phyloP scores from a whole-genome alignment of 2,329 filamentous ascomycete species.

The Aspergillus tanneri region DNA sequence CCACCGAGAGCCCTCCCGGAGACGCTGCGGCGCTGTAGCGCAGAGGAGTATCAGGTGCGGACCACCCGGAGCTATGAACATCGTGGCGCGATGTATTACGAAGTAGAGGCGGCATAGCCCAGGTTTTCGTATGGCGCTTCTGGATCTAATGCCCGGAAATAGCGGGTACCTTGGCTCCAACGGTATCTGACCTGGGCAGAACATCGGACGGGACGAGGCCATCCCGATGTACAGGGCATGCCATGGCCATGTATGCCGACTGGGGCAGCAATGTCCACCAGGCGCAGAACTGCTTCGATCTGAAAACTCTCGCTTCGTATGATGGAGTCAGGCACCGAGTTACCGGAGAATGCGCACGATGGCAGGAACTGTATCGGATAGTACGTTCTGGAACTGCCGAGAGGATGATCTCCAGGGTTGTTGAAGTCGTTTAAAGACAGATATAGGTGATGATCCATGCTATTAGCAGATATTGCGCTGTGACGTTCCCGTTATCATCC shows the following conservation, averaged over 20 bases:
- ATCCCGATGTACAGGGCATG: slow-evolving; percentile 23
- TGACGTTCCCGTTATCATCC: not conserved
- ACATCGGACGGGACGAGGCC: slow-evolving; percentile 21
- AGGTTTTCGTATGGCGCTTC: not conserved
- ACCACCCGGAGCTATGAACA: slow-evolving; percentile 27
- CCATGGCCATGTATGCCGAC: slow-evolving; percentile 28
- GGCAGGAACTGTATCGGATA: slow-evolving; percentile 26
- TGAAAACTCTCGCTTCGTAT: slow-evolving; percentile 18
- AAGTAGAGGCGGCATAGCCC: slow-evolving; percentile 24
- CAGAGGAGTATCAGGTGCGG: slow-evolving; percentile 26
- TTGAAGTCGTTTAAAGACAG: slow-evolving; percentile 24
- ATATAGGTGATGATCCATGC: too few species aligned
- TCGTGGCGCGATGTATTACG: slow-evolving; percentile 28
- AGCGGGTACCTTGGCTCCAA: slow-evolving; percentile 29
- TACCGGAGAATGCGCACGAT: slow-evolving; percentile 17
- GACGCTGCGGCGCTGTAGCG: slow-evolving; percentile 28
- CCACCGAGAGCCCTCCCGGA: slow-evolving; percentile 27
- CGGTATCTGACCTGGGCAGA: slow-evolving; percentile 32
- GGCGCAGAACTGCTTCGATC: slow-evolving; percentile 30
- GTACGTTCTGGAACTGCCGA: slow-evolving; percentile 15
- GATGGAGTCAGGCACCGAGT: slow-evolving; percentile 7
- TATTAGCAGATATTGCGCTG: not conserved
- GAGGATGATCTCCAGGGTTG: slow-evolving; percentile 17
- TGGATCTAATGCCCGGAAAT: slow-evolving; percentile 12
- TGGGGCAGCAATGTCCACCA: slow-evolving; percentile 22